Percentiles rank a stretch among this genome's conserved stretches.
These are phyloP conservation scores for Seminavis robusta DNA, from an alignment of 108 stramenopile genomes.

Conservation along the genomic window DNA sequence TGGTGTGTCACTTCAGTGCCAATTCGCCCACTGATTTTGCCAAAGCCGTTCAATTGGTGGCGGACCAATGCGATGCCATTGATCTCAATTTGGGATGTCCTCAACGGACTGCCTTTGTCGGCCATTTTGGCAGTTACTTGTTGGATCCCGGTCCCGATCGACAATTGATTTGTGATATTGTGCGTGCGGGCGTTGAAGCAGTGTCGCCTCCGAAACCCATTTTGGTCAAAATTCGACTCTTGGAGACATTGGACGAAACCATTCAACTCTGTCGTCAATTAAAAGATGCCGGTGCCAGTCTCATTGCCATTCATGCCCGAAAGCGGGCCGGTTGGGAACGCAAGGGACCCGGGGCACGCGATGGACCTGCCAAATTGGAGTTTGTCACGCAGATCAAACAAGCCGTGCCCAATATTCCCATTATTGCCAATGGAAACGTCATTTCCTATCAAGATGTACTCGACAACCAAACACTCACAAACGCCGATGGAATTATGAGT, in stretches of 20 bases:
- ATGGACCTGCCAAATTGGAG: conserved; percentile 90
- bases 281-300: conserved; percentile 75
- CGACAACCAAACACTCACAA: conserved; percentile 57
- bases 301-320: conserved; percentile 90
- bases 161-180: conserved; percentile 60
- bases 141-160: conserved; percentile 73
- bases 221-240: conserved; percentile 88
- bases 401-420: conserved; percentile 39
- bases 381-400: conserved; percentile 59
- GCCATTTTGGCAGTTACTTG: conserved; percentile 90
- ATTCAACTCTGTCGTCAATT: conserved; percentile 66
- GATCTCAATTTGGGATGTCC: conserved; percentile 95
- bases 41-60: conserved; percentile 38
- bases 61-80: conserved; percentile 78
- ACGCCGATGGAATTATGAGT: conserved; percentile 88
- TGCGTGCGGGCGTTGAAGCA: conserved; percentile 50
- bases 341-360: conserved; percentile 80
- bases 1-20: conserved; percentile 88
- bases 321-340: conserved; percentile 83
- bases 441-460: conserved; percentile 79
- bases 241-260: conserved; percentile 82
- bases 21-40: conserved; percentile 76
- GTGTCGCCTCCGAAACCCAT: conserved; percentile 78
- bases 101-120: conserved; percentile 88
- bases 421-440: conserved; percentile 91